A percentile compares a stretch with the other conserved stretches of the same genome.
phyloP scores from a whole-genome alignment of 192 early-diverging fungal species.

The Entomortierella chlamydospora region DNA sequence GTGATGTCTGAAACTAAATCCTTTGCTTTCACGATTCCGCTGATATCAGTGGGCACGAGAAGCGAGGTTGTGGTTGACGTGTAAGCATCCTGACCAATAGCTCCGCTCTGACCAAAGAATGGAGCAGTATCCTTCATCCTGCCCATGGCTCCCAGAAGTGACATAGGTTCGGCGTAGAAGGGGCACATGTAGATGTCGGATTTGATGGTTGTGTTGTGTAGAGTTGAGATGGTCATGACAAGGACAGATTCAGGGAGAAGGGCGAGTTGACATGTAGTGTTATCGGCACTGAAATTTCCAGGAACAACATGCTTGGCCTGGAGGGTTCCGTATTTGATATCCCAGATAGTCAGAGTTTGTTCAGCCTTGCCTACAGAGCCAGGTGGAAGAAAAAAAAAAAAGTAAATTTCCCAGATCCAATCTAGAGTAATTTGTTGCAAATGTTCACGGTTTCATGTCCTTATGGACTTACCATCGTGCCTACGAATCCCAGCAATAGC shows the following conservation, averaged over 20 bases:
- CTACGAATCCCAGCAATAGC: conserved; percentile 54
- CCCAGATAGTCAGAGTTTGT: conserved; percentile 62
- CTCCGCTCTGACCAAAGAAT: conserved; percentile 28
- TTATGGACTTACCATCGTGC: conserved; percentile 31
- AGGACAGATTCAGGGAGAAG: conserved; percentile 57
- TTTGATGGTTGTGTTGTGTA: conserved; percentile 42
- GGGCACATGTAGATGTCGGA: conserved; percentile 57
- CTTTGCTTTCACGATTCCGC: conserved; percentile 16
- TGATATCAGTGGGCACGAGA: conserved; percentile 16
- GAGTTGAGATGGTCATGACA: conserved; percentile 48
- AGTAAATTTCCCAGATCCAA: too few relatives aligned
- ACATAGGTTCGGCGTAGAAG: conserved; percentile 62
- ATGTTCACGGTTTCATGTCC: too few relatives aligned
- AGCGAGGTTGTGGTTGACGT: conserved; percentile 33
- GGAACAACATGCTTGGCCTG: conserved; percentile 54
- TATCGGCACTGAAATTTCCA: conserved; percentile 18
- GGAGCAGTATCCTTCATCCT: conserved; percentile 59
- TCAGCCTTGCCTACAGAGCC: conserved; percentile 33
- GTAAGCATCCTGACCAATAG: conserved; percentile 37
- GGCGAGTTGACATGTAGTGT: conserved; percentile 47
- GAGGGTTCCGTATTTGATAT: conserved; percentile 63
- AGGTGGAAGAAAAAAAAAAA: neutral
- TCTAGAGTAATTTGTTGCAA: too few relatives aligned
- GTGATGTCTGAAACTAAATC: neutral
- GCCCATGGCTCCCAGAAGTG: conserved; percentile 63